A percentile compares a stretch with the other conserved stretches of the same genome.
Conservation (phyloP, 176 grass and related monocot species). For the Triticum turgidum region DNA sequence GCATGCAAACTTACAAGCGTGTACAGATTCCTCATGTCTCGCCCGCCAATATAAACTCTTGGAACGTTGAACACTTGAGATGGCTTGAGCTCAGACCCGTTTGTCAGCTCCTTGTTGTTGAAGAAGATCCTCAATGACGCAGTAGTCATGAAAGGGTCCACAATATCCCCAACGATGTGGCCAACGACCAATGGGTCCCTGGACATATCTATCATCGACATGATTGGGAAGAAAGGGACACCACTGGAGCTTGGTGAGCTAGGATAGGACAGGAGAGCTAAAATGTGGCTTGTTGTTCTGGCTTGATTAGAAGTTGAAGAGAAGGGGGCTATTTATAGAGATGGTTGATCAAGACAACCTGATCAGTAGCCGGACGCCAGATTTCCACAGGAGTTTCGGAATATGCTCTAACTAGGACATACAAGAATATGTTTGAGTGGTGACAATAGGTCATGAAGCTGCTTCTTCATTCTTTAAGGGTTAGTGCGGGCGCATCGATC, state of each 20-base stretch:
- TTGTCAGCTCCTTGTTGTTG: conserved; percentile 78
- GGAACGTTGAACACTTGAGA: conserved; percentile 71
- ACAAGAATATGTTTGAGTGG: conserved; percentile 37
- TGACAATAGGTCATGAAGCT: conserved; percentile 30
- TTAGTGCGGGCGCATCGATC: conserved; percentile 19
- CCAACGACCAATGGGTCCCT: conserved; percentile 84
- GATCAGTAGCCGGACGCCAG: background rate
- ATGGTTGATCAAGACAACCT: conserved; percentile 12
- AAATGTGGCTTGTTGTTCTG: conserved; percentile 29
- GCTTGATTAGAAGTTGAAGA: conserved; percentile 15
- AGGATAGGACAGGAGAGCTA: conserved; percentile 30
- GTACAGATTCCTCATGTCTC: conserved; percentile 82
- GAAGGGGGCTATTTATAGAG: conserved; percentile 47
- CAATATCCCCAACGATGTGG: conserved; percentile 77
- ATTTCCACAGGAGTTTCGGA: conserved; percentile 37
- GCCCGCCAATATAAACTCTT: conserved; percentile 56
- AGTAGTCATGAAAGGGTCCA: conserved; percentile 61
- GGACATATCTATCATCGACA: conserved; percentile 50
- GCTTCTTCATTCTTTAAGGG: background rate
- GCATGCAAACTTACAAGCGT: conserved; percentile 68
- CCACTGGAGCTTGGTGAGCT: conserved; percentile 1
- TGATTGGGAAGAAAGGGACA: background rate
- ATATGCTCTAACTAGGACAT: conserved; percentile 37
- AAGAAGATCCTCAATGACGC: conserved; percentile 63
- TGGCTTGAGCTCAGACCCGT: conserved; percentile 81